These are phyloP conservation scores for Aspergillus sojae DNA, from an alignment of 2,329 filamentous ascomycete genomes.

Conservation along the genomic window DNA sequence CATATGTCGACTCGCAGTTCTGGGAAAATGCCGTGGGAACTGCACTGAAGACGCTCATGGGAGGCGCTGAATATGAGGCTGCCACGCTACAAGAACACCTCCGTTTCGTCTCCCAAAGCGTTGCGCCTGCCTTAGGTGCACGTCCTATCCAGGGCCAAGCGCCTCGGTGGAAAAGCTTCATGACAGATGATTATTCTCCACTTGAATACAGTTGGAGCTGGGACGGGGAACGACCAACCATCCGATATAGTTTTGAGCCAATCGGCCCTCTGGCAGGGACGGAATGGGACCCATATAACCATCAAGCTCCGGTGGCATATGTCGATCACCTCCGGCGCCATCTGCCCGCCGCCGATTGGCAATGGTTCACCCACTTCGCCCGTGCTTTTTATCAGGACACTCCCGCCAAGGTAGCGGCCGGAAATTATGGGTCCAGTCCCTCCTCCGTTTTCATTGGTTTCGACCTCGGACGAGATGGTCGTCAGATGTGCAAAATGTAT, in stretches of 20 bases:
- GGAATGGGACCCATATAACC: slow-evolving; percentile 4
- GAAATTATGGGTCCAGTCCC: neutral
- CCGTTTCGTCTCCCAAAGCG: neutral
- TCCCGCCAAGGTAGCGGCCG: neutral
- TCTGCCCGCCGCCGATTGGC: neutral
- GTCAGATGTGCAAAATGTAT: neutral
- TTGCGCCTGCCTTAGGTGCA: slow-evolving; percentile 1
- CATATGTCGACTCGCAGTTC: neutral
- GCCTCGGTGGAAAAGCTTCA: slow-evolving; percentile 8
- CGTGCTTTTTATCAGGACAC: neutral
- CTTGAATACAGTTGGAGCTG: slow-evolving; percentile 8
- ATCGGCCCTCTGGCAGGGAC: slow-evolving; percentile 4
- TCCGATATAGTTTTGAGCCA: slow-evolving; percentile 10
- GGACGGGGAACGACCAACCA: neutral
- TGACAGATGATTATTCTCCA: slow-evolving; percentile 10
- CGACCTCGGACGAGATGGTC: neutral
- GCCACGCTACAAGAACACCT: neutral
- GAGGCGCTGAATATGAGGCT: neutral
- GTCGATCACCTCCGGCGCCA: neutral
- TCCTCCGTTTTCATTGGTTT: neutral
- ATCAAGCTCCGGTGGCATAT: neutral
- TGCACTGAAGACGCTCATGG: neutral
- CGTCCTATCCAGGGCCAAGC: neutral
- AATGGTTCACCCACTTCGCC: slow-evolving; percentile 8
- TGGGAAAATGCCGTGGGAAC: neutral